Evolutionary conservation across 2,329 filamentous ascomycete species (phyloP), one percentile per base, ranked within the genome.

Genomic region (Colletotrichum paranaense): DNA sequence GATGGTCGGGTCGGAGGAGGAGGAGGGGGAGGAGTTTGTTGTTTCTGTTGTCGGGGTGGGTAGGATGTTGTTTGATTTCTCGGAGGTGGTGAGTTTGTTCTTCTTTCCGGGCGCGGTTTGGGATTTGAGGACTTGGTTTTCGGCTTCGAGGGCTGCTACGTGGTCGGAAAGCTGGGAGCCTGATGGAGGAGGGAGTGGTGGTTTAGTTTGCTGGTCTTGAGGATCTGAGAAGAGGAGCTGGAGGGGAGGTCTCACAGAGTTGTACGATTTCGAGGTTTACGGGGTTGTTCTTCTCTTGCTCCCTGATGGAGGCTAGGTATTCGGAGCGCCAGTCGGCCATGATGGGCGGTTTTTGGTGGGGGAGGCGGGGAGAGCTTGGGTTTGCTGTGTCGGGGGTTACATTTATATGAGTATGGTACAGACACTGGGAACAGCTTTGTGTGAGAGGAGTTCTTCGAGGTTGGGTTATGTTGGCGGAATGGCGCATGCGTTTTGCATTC

Each of bases 321-420:
- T 97, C 93, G 76, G 94, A 91, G 79, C 92, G 90, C 94, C 95
- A 97, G 85, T 89, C 90, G 11, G 90, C 88, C 88, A 89, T 89
- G 72, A 32, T 46, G 42, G 42, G 12, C 9, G 16, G 2, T 3
- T n/a, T n/a, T 24, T 6, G 9, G 2, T 24, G 22, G 28, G 30
- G 60, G 42, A 9, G 38, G 12, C 11, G 3, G 24, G 42, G 53
- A 62, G 55, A 14, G 12, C 16, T 22, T 9, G 19, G 28, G 28
- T 38, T 12, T n/a, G n/a, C 26, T 19, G 22, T 56, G n/a, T 63
- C 42, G 60, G 26, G 32, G 32, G 32, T 63, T 46, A 52, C 55
- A 52, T 53, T 4, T 30, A 26, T 2, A 16, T 7, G 38, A 24
- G 46, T 19, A 42, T 28, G 28, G 3, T 16, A 2, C 11, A 5